These are phyloP conservation scores for Suillus plorans DNA, from an alignment of 768 basidiomycete species.

Conservation along the genomic window DNA sequence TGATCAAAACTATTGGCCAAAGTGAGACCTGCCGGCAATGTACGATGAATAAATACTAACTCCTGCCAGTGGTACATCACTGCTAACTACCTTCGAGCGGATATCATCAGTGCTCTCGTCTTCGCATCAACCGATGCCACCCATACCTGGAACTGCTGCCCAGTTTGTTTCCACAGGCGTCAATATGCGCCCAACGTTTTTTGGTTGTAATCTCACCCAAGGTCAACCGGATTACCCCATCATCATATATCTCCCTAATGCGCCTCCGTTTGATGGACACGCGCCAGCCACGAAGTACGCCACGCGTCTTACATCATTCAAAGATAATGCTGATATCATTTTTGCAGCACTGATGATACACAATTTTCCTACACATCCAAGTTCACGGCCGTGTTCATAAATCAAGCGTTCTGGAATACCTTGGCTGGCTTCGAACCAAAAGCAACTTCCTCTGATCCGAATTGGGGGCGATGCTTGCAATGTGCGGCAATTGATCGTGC, in stretches of 20 bases:
- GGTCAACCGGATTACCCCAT: conserved; percentile 59
- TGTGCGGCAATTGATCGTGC: conserved; percentile 64
- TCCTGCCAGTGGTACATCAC: conserved; percentile 49
- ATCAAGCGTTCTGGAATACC: conserved; percentile 56
- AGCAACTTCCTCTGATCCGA: conserved; percentile 50
- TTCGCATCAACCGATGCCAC: conserved; percentile 63
- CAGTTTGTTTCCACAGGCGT: conserved; percentile 61
- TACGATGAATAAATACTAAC: not conserved
- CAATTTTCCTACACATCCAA: conserved; percentile 56
- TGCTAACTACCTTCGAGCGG: conserved; percentile 44
- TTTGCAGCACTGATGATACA: conserved; percentile 53
- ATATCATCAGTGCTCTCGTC: conserved; percentile 42
- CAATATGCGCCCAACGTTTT: conserved; percentile 72
- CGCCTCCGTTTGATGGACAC: conserved; percentile 64
- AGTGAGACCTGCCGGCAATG: conserved; percentile 40
- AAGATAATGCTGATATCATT: conserved; percentile 8
- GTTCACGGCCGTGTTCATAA: conserved; percentile 56
- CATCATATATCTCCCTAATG: conserved; percentile 74
- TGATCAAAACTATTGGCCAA: conserved; percentile 60
- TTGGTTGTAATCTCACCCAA: conserved; percentile 64
- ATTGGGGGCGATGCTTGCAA: conserved; percentile 57
- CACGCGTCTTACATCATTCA: conserved; percentile 4
- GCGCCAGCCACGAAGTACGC: conserved; percentile 65
- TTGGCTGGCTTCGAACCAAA: conserved; percentile 63
- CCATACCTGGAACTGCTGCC: conserved; percentile 51